Conservation (phyloP, 2,329 filamentous ascomycete genomes). For the Ceratocystis papillata region DNA sequence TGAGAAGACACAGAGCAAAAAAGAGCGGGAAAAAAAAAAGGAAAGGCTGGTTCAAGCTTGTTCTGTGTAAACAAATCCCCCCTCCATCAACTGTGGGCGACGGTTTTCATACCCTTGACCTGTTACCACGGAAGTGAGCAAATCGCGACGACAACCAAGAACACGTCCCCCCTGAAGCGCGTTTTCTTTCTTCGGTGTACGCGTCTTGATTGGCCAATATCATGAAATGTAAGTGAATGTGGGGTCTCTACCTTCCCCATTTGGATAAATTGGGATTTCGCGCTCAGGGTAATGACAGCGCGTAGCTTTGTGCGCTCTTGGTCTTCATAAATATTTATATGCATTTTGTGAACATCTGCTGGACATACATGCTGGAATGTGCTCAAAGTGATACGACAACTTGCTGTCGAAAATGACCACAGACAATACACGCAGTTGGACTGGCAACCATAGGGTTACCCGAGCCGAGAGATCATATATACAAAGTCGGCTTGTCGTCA, state of each 20-base stretch:
- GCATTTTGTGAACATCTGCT: background rate
- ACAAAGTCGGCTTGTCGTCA: no score
- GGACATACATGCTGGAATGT: background rate
- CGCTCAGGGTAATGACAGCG: background rate
- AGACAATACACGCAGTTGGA: background rate
- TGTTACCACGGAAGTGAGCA: conserved; percentile 12
- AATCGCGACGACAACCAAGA: background rate
- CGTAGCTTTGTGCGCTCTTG: background rate
- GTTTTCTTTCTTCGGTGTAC: background rate
- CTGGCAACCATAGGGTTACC: no score
- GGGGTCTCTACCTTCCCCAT: background rate
- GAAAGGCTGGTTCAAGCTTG: background rate
- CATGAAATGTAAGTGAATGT: background rate
- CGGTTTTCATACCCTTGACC: conserved; percentile 5
- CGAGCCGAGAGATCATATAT: no score
- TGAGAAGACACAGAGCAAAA: no score
- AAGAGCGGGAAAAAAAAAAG: background rate
- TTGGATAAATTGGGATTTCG: background rate
- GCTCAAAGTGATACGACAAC: no score
- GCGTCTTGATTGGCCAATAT: background rate
- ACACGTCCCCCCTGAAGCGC: conserved; percentile 2
- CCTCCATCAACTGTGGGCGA: background rate
- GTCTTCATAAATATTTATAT: background rate
- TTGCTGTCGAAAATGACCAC: background rate
- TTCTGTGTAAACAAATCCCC: conserved; percentile 7